Conservation (phyloP, 177 flowering plant genomes). For the Vitis hybrid region DNA sequence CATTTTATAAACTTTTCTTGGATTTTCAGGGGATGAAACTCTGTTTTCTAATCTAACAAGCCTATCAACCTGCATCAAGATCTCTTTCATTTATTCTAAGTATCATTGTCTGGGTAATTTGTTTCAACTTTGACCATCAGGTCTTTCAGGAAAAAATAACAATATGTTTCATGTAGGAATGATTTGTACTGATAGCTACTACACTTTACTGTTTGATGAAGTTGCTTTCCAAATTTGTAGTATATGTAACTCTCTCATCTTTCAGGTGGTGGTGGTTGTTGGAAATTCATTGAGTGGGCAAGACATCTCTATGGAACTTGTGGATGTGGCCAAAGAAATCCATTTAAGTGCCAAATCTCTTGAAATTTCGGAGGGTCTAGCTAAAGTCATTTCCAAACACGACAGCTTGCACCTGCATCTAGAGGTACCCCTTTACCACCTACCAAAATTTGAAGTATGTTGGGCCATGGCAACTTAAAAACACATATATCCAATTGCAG, state of each 20-base stretch:
- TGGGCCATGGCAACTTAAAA: too few species aligned
- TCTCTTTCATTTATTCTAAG: too few species aligned
- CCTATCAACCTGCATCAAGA: background rate
- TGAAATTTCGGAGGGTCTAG: slow-evolving; percentile 56
- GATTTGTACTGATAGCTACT: too few species aligned
- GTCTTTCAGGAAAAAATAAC: too few species aligned
- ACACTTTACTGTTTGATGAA: too few species aligned
- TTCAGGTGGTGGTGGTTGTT: slow-evolving; percentile 85
- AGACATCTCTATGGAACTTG: slow-evolving; percentile 87
- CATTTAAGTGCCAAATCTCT: slow-evolving; percentile 68
- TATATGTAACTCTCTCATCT: background rate
- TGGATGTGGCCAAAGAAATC: slow-evolving; percentile 72
- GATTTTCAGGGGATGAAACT: too few species aligned
- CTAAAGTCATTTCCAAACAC: slow-evolving; percentile 71
- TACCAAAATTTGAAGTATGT: background rate
- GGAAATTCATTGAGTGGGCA: slow-evolving; percentile 80
- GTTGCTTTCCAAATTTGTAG: too few species aligned
- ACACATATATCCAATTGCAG: slow-evolving; percentile 34
- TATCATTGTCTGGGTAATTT: too few species aligned
- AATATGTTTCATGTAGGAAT: too few species aligned
- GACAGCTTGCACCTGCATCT: slow-evolving; percentile 63
- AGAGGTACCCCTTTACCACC: slow-evolving; percentile 38
- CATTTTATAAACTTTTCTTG: background rate
- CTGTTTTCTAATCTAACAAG: background rate
- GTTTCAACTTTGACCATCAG: too few species aligned